These are phyloP conservation scores for Malbranchea zuffiana DNA, from an alignment of 2,329 filamentous ascomycete species.

Conservation along the genomic window DNA sequence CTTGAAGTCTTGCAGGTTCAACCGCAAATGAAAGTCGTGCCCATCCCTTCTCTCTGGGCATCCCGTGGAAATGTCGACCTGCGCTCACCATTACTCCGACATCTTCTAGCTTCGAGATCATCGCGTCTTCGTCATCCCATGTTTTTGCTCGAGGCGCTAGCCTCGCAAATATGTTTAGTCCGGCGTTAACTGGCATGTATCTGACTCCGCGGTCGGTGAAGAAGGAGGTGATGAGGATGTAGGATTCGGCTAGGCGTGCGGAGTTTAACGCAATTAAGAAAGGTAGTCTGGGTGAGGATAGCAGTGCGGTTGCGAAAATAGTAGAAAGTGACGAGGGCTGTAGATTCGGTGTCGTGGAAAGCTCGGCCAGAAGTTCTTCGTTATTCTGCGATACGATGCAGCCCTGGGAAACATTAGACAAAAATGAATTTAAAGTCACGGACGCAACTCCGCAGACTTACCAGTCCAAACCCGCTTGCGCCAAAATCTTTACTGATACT, in stretches of 20 bases:
- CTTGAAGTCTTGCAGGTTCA: constrained; percentile 12
- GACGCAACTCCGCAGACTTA: constrained; percentile 4
- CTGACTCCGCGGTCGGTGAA: constrained; percentile 17
- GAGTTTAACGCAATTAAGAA: constrained; percentile 19
- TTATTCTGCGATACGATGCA: constrained; percentile 20
- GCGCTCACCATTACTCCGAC: constrained; percentile 18
- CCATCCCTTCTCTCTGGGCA: constrained; percentile 20
- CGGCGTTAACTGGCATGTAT: constrained; percentile 20
- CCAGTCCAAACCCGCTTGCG: constrained; percentile 16
- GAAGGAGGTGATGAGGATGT: constrained; percentile 19
- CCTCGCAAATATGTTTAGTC: constrained; percentile 19
- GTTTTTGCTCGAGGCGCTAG: constrained; percentile 17
- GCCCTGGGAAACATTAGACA: constrained; percentile 11
- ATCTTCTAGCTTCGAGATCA: constrained; percentile 15
- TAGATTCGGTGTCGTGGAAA: constrained; percentile 15
- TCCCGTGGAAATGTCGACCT: constrained; percentile 16
- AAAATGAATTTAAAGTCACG: background rate
- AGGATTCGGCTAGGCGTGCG: constrained; percentile 18
- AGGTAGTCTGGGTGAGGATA: constrained; percentile 17
- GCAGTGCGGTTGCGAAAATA: constrained; percentile 17
- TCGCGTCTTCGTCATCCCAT: constrained; percentile 19
- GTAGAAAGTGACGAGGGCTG: constrained; percentile 18
- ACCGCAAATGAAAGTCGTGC: constrained; percentile 20
- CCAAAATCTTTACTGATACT: constrained; percentile 18
- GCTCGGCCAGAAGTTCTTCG: constrained; percentile 13